Conservation (phyloP, 192 early-diverging fungal genomes). For the Spizellomyces punctatus region DNA sequence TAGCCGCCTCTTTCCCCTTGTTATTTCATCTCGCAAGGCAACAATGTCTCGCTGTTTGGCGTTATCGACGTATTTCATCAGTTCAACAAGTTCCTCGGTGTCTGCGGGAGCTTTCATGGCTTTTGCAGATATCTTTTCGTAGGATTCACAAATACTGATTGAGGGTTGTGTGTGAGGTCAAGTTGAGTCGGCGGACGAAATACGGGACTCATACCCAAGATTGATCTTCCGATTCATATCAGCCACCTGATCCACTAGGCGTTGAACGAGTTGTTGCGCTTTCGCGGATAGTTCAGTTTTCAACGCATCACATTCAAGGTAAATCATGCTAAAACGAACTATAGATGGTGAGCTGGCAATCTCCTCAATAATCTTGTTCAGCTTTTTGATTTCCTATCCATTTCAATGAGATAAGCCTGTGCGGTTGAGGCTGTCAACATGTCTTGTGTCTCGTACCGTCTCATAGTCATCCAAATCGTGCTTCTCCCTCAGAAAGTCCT, state of each 20-base stretch:
- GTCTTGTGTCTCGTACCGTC: constrained; percentile 31
- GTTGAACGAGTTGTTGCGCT: constrained; percentile 60
- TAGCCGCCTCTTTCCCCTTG: constrained; percentile 55
- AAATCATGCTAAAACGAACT: constrained; percentile 61
- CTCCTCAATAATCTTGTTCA: constrained; percentile 59
- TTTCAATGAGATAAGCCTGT: neutral
- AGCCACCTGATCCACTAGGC: constrained; percentile 63
- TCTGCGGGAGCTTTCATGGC: constrained; percentile 62
- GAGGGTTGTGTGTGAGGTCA: neutral
- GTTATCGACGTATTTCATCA: constrained; percentile 61
- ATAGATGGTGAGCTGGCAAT: constrained; percentile 52
- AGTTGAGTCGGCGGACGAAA: neutral
- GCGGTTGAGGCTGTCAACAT: neutral
- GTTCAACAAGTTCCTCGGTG: constrained; percentile 62
- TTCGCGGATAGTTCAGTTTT: constrained; percentile 59
- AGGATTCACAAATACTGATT: constrained; percentile 58
- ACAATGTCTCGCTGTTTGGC: constrained; percentile 56
- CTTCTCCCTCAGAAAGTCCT: constrained; percentile 66
- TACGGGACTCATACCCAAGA: constrained; percentile 32
- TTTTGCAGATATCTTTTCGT: constrained; percentile 60
- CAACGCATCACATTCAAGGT: constrained; percentile 59
- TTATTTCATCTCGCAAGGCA: constrained; percentile 53
- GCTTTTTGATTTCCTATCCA: constrained; percentile 64
- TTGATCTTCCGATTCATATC: constrained; percentile 62
- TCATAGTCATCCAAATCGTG: constrained; percentile 67